phyloP scores from a whole-genome alignment of 495 filamentous ascomycete species.

The Lasiosphaeriaceae sp. region DNA sequence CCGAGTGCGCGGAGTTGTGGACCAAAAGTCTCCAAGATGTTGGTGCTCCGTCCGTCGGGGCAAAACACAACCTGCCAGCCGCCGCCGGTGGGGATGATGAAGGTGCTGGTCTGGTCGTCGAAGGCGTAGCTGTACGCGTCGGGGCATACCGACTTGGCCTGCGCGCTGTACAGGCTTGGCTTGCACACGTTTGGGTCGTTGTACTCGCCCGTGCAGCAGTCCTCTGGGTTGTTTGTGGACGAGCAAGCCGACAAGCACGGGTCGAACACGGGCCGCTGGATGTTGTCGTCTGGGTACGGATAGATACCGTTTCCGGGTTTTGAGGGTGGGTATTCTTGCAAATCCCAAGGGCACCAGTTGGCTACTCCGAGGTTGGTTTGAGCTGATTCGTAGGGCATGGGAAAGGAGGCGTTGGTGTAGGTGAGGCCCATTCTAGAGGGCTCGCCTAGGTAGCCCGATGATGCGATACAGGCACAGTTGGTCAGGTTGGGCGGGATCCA shows the following conservation, averaged over 20 bases:
- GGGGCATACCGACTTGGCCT: slow-evolving; percentile 69
- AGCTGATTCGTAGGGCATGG: slow-evolving; percentile 58
- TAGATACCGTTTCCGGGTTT: slow-evolving; percentile 66
- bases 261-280: slow-evolving; percentile 63
- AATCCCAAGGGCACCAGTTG: slow-evolving; percentile 75
- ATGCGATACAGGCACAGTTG: slow-evolving; percentile 68
- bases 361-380: slow-evolving; percentile 46
- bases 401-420: slow-evolving; percentile 55
- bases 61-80: slow-evolving; percentile 78
- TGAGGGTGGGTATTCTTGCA: slow-evolving; percentile 59
- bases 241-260: slow-evolving; percentile 71
- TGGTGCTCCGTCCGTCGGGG: slow-evolving; percentile 64
- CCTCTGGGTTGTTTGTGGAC: slow-evolving; percentile 49
- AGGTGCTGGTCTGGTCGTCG: slow-evolving; percentile 70
- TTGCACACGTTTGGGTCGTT: slow-evolving; percentile 53
- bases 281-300: slow-evolving; percentile 67
- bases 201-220: slow-evolving; percentile 69
- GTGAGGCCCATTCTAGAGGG: slow-evolving; percentile 34
- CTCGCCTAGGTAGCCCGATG: slow-evolving; percentile 49
- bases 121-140: slow-evolving; percentile 81
- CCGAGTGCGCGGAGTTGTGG: slow-evolving; percentile 37
- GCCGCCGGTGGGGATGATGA: slow-evolving; percentile 66
- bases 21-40: slow-evolving; percentile 54
- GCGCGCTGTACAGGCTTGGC: slow-evolving; percentile 57
- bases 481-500: slow-evolving; percentile 69